Conservation (phyloP, 140 eudicot species). For the Stevia rebaudiana region DNA sequence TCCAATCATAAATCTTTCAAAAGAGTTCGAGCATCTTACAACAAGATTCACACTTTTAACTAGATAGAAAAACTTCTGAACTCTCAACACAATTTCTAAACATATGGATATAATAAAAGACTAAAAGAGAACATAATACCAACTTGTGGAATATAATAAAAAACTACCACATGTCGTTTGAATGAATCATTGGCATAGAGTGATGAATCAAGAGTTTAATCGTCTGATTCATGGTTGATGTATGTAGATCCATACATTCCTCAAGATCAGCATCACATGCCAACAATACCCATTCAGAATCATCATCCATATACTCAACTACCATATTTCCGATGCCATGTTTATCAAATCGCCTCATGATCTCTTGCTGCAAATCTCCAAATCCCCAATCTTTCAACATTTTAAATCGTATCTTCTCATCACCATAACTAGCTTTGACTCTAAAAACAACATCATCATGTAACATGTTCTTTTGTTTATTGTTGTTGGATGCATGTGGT, state of each 20-base stretch:
- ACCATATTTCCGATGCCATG: constrained; percentile 28
- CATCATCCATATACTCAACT: constrained; percentile 69
- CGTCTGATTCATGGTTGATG: constrained; percentile 40
- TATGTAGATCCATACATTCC: constrained; percentile 72
- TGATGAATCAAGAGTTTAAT: constrained; percentile 50
- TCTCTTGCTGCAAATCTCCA: constrained; percentile 44
- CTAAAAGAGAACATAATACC: constrained; percentile 11
- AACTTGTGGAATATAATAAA: constrained; percentile 4
- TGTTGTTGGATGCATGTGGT: constrained; percentile 38
- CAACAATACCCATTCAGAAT: constrained; percentile 69
- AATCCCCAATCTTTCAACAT: constrained; percentile 46
- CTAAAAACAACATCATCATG: constrained; percentile 32
- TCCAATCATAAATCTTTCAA: background rate
- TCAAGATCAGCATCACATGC: constrained; percentile 83
- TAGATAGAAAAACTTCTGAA: background rate
- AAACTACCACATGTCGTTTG: constrained; percentile 24
- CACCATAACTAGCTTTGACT: constrained; percentile 62
- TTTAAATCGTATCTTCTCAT: constrained; percentile 59
- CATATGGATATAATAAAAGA: background rate
- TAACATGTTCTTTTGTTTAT: constrained; percentile 26
- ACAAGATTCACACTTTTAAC: constrained; percentile 2
- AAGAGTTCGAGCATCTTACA: constrained; percentile 15
- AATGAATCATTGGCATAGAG: constrained; percentile 12
- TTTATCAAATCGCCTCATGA: constrained; percentile 50
- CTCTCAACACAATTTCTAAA: constrained; percentile 5